phyloP scores from a whole-genome alignment of 1,284 basidiomycete species.

The Ceratobasidium sp. region DNA sequence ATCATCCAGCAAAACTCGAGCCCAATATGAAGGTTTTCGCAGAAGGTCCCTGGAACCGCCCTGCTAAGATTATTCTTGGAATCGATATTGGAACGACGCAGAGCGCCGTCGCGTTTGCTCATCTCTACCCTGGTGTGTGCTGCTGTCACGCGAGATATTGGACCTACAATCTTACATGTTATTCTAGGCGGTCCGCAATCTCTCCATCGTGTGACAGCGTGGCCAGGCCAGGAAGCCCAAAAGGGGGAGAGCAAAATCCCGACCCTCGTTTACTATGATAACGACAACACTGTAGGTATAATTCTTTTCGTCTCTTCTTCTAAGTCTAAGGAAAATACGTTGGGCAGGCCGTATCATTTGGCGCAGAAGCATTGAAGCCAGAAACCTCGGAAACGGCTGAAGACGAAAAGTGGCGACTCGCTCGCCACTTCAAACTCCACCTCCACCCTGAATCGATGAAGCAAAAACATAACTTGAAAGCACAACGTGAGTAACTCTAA shows the following conservation, averaged over 20 bases:
- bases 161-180: background rate
- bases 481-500: conserved; percentile 1
- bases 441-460: conserved; percentile 33
- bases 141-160: no score
- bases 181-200: background rate
- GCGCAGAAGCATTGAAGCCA: conserved; percentile 29
- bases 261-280: conserved; percentile 35
- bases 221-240: conserved; percentile 37
- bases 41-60: conserved; percentile 21
- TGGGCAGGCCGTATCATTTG: conserved; percentile 29
- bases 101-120: conserved; percentile 29
- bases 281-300: conserved; percentile 1
- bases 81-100: conserved; percentile 39
- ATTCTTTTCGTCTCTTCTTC: background rate
- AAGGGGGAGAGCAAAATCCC: conserved; percentile 34
- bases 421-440: conserved; percentile 35
- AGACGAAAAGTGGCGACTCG: conserved; percentile 21
- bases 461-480: background rate
- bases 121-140: conserved; percentile 21
- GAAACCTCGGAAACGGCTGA: background rate
- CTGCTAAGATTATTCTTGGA: no score
- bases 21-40: conserved; percentile 32
- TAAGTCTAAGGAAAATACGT: background rate
- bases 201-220: conserved; percentile 25
- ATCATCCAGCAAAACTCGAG: background rate